phyloP scores from a whole-genome alignment of 2,329 filamentous ascomycete species.

The Cordyceps farinosa region DNA sequence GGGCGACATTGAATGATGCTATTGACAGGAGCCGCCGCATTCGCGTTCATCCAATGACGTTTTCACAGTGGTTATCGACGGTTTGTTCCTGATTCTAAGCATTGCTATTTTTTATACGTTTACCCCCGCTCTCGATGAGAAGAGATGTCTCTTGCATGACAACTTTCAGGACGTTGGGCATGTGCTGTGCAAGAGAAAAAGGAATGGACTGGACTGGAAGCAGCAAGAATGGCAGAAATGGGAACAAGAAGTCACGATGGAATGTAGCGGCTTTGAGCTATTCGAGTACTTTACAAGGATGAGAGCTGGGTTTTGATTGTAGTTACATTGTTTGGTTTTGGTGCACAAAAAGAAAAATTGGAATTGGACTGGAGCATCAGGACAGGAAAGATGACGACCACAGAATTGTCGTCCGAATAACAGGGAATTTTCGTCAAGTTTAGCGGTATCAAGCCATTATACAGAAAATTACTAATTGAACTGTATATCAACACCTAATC shows the following conservation, averaged over 20 bases:
- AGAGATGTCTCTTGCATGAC: neutral
- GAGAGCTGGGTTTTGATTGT: too few species aligned
- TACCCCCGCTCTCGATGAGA: neutral
- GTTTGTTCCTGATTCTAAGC: neutral
- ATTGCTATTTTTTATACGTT: neutral
- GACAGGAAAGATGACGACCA: neutral
- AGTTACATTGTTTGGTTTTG: too few species aligned
- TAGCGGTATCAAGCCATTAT: too few species aligned
- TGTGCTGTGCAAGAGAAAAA: neutral
- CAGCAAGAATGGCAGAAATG: too few species aligned
- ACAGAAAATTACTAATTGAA: too few species aligned
- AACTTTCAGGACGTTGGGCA: neutral
- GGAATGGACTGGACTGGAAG: neutral
- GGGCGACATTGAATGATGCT: constrained; percentile 56
- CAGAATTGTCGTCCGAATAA: too few species aligned
- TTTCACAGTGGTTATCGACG: constrained; percentile 50
- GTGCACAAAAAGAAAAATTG: neutral
- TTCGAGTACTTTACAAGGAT: too few species aligned
- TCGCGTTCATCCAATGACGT: constrained; percentile 45
- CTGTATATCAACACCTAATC: too few species aligned
- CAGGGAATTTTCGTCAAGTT: too few species aligned
- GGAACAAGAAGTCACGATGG: too few species aligned
- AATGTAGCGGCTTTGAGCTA: too few species aligned
- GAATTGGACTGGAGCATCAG: neutral
- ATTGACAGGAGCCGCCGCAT: constrained; percentile 36